A percentile compares a stretch with the other conserved stretches of the same genome.
Evolutionary conservation across 164 flowering plant genomes (phyloP).

Genomic region (Vitis cinerea): DNA sequence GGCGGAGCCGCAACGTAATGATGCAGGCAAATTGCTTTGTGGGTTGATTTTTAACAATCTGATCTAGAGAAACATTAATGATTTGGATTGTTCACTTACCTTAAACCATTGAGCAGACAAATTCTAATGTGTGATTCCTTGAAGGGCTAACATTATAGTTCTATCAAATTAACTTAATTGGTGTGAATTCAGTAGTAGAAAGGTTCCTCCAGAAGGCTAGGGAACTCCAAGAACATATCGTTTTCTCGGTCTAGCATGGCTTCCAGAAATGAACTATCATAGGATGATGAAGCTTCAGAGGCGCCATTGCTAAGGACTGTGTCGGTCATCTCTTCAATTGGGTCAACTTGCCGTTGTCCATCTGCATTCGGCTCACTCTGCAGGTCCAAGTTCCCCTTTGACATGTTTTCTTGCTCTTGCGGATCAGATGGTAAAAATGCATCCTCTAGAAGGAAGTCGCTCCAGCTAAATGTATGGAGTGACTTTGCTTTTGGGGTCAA

Average conservation of each 20-base stretch:
- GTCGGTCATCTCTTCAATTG: not conserved
- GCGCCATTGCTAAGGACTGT: not conserved
- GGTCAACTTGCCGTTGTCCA: not conserved
- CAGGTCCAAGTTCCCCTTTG: not conserved
- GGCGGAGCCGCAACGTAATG: too few species aligned
- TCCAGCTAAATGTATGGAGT: constrained; percentile 35
- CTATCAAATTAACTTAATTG: too few species aligned
- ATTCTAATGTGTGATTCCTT: too few species aligned
- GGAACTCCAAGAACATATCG: constrained; percentile 43
- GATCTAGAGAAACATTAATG: too few species aligned
- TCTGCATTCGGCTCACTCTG: not conserved
- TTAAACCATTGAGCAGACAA: too few species aligned
- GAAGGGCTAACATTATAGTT: too few species aligned
- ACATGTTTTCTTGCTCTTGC: constrained; percentile 7
- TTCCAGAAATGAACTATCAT: constrained; percentile 41
- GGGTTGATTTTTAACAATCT: too few species aligned
- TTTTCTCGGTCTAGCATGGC: constrained; percentile 41
- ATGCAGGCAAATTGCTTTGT: too few species aligned
- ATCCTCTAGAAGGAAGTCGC: constrained; percentile 56
- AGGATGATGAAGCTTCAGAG: constrained; percentile 15
- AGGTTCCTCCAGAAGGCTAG: constrained; percentile 41
- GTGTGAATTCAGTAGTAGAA: constrained; percentile 19
- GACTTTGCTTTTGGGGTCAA: constrained; percentile 24
- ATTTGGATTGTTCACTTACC: too few species aligned
- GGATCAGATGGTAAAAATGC: constrained; percentile 19